Conservation (phyloP, 2,329 filamentous ascomycete species). For the Phialemoniopsis sp. region DNA sequence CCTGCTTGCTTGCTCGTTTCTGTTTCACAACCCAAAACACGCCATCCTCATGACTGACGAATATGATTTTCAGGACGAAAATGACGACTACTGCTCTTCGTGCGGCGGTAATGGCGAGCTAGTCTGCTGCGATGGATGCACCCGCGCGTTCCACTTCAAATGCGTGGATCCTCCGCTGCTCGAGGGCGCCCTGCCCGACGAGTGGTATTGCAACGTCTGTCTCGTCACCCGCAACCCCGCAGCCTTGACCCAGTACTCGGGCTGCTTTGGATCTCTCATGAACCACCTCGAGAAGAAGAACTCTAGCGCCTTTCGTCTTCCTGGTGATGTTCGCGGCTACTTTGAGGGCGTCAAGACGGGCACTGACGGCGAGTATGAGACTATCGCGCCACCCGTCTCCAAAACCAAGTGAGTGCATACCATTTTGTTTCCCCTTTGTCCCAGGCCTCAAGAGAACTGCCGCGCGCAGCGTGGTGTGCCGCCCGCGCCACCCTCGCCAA, state of each 20-base stretch:
- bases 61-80: constrained; percentile 52
- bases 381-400: constrained; percentile 45
- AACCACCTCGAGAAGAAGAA: constrained; percentile 64
- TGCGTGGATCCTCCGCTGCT: constrained; percentile 81
- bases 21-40: too few species aligned
- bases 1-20: too few species aligned
- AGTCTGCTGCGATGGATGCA: constrained; percentile 90
- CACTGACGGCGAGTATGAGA: constrained; percentile 76
- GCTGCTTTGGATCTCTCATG: constrained; percentile 59
- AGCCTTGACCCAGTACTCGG: constrained; percentile 41
- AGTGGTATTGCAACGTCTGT: constrained; percentile 84
- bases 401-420: constrained; percentile 58
- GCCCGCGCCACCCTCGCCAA: neutral
- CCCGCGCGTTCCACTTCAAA: constrained; percentile 82
- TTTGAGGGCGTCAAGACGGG: constrained; percentile 79
- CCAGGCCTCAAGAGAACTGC: neutral
- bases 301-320: constrained; percentile 69
- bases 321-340: constrained; percentile 64
- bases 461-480: neutral
- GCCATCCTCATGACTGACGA: too few species aligned
- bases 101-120: constrained; percentile 82
- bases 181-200: constrained; percentile 59
- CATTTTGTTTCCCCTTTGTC: neutral
- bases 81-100: constrained; percentile 85
- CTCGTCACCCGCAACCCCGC: constrained; percentile 44